These are phyloP conservation scores for Tulasnella calospora DNA, from an alignment of 768 basidiomycete species.

Conservation along the genomic window DNA sequence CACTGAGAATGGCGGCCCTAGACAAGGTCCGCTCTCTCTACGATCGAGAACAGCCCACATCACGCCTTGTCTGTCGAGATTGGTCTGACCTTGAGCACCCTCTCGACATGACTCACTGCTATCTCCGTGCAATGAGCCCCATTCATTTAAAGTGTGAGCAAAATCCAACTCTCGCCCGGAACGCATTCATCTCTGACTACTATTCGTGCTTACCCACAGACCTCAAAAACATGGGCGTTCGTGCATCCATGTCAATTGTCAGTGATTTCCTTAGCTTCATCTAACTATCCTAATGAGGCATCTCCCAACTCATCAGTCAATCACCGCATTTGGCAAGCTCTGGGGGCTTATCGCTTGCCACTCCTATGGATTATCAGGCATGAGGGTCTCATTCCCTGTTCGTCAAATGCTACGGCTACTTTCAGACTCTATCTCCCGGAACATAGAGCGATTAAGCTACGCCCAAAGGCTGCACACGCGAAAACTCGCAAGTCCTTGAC, in stretches of 20 bases:
- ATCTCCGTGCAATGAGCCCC: constrained; percentile 80
- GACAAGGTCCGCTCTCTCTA: constrained; percentile 77
- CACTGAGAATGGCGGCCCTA: constrained; percentile 30
- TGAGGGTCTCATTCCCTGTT: constrained; percentile 80
- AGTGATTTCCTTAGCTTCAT: constrained; percentile 32
- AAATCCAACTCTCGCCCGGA: background rate
- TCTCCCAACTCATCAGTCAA: constrained; percentile 48
- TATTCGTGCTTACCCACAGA: constrained; percentile 40
- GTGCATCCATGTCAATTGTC: constrained; percentile 81
- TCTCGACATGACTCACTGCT: constrained; percentile 78
- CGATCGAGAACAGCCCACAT: constrained; percentile 65
- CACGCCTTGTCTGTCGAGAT: constrained; percentile 60
- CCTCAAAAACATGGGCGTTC: constrained; percentile 74
- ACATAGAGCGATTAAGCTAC: constrained; percentile 74
- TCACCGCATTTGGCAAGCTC: constrained; percentile 69
- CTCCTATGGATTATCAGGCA: constrained; percentile 69
- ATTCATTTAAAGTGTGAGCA: constrained; percentile 71
- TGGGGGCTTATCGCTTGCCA: constrained; percentile 81
- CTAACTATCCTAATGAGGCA: constrained; percentile 11
- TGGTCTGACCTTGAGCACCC: constrained; percentile 63
- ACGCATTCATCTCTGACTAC: background rate
- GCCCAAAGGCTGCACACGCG: constrained; percentile 68
- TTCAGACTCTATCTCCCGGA: constrained; percentile 72
- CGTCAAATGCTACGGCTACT: constrained; percentile 76
- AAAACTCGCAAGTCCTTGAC: constrained; percentile 54